phyloP scores from a whole-genome alignment of 1,284 basidiomycete genomes.

The Coniophora puteana region DNA sequence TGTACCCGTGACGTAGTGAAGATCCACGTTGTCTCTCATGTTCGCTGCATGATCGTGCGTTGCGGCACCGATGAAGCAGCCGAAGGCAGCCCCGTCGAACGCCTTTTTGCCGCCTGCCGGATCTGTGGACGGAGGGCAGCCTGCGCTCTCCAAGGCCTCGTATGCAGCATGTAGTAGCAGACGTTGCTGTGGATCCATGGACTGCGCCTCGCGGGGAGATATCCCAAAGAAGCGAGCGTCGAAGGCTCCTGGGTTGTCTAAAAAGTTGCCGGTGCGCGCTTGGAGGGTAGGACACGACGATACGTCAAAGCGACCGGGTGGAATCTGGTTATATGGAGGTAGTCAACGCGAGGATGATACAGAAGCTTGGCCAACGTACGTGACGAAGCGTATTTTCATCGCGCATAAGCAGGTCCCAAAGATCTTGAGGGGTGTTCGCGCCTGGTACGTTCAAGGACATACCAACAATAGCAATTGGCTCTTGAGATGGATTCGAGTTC shows the following conservation, averaged over 20 bases:
- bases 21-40: constrained; percentile 55
- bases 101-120: no score
- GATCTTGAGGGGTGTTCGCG: constrained; percentile 38
- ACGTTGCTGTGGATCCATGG: constrained; percentile 75
- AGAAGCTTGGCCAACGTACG: constrained; percentile 32
- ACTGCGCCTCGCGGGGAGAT: constrained; percentile 65
- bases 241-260: constrained; percentile 53
- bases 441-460: constrained; percentile 68
- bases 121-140: constrained; percentile 60
- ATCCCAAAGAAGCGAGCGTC: constrained; percentile 71
- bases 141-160: constrained; percentile 65
- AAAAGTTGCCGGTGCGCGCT: constrained; percentile 56
- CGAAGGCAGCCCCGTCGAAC: constrained; percentile 51
- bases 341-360: constrained; percentile 6
- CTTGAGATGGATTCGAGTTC: no score
- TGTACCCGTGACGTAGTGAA: constrained; percentile 70
- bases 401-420: constrained; percentile 58
- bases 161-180: constrained; percentile 62
- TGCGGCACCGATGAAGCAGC: constrained; percentile 62
- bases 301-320: constrained; percentile 51
- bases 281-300: constrained; percentile 31
- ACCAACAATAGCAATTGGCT: constrained; percentile 65
- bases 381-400: constrained; percentile 56
- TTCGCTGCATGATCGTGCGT: constrained; percentile 70
- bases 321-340: constrained; percentile 42